phyloP scores from a whole-genome alignment of 805 yeast genomes.

The Pichia sporocuriosa region DNA sequence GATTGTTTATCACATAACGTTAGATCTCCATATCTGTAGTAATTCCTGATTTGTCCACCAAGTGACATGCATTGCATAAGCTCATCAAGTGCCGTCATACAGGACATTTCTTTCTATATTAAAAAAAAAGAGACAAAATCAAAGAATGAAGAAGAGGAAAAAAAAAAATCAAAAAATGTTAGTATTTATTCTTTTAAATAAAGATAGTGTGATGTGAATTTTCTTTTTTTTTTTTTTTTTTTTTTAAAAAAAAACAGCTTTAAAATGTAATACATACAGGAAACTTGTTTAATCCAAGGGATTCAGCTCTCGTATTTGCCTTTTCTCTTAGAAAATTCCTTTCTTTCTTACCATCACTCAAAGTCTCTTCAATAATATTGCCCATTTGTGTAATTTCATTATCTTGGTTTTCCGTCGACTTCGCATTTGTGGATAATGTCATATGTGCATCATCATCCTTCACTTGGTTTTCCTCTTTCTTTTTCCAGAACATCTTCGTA shows the following conservation, averaged over 20 bases:
- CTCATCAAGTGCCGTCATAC: conserved; percentile 83
- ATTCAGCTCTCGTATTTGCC: conserved; percentile 25
- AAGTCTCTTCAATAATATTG: conserved; percentile 16
- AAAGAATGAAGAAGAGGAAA: neutral
- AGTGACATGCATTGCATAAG: conserved; percentile 78
- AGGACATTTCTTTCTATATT: conserved; percentile 42
- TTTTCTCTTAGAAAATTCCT: conserved; percentile 19
- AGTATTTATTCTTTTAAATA: neutral
- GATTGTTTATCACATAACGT: conserved; percentile 64
- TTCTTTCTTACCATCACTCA: conserved; percentile 3
- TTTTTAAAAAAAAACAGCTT: too few relatives aligned
- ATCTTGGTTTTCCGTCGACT: neutral
- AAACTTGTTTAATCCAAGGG: conserved; percentile 23
- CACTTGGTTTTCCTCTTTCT: conserved; percentile 1
- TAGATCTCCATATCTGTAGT: conserved; percentile 77
- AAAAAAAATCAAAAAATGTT: too few relatives aligned
- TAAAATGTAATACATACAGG: conserved; percentile 24
- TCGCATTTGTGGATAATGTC: neutral
- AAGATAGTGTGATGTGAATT: too few relatives aligned
- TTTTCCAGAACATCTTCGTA: conserved; percentile 13
- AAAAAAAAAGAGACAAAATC: neutral
- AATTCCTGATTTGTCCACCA: conserved; percentile 83
- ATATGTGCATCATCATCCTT: conserved; percentile 9
- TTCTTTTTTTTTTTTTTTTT: too few relatives aligned
- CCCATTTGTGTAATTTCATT: conserved; percentile 14